Conservation (phyloP, 2,329 filamentous ascomycete genomes). For the Basipetospora chlamydospora region DNA sequence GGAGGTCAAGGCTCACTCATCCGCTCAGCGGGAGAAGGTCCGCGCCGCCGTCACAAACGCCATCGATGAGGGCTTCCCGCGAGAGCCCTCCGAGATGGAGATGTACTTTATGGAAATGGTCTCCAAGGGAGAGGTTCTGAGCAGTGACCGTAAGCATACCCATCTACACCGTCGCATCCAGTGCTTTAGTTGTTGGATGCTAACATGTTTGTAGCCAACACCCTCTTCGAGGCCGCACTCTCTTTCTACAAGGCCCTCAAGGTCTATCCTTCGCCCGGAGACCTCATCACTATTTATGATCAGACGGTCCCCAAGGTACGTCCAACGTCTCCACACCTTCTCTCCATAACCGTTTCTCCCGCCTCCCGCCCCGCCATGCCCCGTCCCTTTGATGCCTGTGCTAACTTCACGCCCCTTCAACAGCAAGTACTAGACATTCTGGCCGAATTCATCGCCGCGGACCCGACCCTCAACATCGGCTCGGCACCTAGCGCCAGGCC, state of each 20-base stretch:
- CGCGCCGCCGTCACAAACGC: constrained; percentile 63
- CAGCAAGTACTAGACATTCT: constrained; percentile 88
- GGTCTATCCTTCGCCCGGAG: constrained; percentile 87
- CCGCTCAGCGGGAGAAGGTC: constrained; percentile 59
- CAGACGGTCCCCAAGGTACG: constrained; percentile 90
- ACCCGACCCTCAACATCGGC: constrained; percentile 55
- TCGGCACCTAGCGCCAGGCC: too few species aligned
- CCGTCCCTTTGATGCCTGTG: neutral
- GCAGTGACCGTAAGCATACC: constrained; percentile 55
- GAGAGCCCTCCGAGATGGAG: constrained; percentile 84
- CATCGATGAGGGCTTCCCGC: constrained; percentile 82
- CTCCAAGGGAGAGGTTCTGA: constrained; percentile 71
- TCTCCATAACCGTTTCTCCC: too few species aligned
- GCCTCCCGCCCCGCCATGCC: neutral
- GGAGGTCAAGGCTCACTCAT: constrained; percentile 49
- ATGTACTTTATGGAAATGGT: constrained; percentile 95
- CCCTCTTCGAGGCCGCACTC: constrained; percentile 62
- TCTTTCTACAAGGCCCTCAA: constrained; percentile 98
- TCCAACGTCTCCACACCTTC: too few species aligned
- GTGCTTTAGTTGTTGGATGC: too few species aligned
- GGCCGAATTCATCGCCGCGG: constrained; percentile 94
- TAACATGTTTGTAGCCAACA: constrained; percentile 3
- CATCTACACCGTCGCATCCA: too few species aligned
- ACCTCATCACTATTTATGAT: constrained; percentile 93
- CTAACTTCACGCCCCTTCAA: constrained; percentile 9